Percentiles rank a stretch among this genome's conserved stretches.
phyloP scores from a whole-genome alignment of 192 early-diverging fungal genomes.

The Podila minutissima region DNA sequence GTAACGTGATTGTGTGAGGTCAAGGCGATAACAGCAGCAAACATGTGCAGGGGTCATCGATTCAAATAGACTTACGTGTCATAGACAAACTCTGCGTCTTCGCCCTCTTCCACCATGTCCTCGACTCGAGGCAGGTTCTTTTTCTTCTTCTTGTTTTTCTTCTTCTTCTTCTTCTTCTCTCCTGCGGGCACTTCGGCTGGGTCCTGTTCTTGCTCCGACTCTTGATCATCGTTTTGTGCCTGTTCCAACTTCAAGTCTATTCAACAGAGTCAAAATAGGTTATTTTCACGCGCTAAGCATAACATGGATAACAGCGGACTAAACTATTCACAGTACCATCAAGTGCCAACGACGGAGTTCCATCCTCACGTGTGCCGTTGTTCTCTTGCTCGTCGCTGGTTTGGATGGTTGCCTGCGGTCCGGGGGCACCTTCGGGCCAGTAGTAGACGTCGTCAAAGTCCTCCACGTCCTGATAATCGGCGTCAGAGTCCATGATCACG shows the following conservation, averaged over 20 bases:
- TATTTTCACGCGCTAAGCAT: too few species aligned
- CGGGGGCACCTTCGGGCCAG: background rate
- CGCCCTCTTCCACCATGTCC: background rate
- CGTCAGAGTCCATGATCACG: background rate
- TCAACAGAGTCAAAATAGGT: too few species aligned
- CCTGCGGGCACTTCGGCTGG: background rate
- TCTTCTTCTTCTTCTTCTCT: background rate
- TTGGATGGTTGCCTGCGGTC: background rate
- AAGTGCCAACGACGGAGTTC: background rate
- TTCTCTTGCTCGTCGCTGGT: background rate
- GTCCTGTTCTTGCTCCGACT: background rate
- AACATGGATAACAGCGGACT: too few species aligned
- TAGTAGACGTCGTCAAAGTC: slow-evolving; percentile 1
- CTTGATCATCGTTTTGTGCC: background rate
- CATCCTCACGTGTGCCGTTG: background rate
- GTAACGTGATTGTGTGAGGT: too few species aligned
- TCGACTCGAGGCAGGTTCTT: background rate
- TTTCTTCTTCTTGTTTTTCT: background rate
- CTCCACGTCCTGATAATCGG: background rate
- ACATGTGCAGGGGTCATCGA: too few species aligned
- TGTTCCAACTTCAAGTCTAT: too few species aligned
- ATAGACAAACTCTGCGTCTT: background rate
- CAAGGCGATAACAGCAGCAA: too few species aligned
- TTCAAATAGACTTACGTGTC: background rate
- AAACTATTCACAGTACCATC: too few species aligned